Conservation (phyloP, 495 filamentous ascomycete genomes). For the Melanomma pulvis-pyrius region DNA sequence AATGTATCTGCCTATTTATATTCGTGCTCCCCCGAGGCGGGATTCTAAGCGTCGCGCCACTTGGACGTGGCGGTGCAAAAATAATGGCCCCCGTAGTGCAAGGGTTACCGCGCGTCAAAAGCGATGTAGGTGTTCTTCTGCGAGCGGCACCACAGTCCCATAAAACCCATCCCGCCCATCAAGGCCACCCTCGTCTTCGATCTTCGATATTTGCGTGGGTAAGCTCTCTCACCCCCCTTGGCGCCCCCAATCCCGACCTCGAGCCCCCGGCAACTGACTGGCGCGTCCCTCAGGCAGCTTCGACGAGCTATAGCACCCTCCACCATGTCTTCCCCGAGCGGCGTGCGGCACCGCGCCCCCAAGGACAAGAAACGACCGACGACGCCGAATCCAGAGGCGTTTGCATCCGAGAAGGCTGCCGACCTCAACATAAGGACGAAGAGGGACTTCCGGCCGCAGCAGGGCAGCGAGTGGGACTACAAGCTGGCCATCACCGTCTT, state of each 20-base stretch:
- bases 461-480: slow-evolving; percentile 75
- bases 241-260: not conserved
- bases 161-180: not conserved
- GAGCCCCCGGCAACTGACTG: not conserved
- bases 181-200: not conserved
- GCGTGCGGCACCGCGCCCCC: slow-evolving; percentile 41
- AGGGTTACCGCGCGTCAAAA: not conserved
- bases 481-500: slow-evolving; percentile 76
- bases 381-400: slow-evolving; percentile 37
- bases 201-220: slow-evolving; percentile 5
- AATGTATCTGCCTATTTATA: not conserved
- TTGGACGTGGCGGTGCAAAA: not conserved
- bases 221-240: not conserved
- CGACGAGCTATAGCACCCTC: slow-evolving; percentile 20
- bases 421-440: slow-evolving; percentile 40
- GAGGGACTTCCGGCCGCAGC: slow-evolving; percentile 32
- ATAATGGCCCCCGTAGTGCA: not conserved
- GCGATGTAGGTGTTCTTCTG: not conserved
- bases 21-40: not conserved
- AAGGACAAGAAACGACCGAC: slow-evolving; percentile 42
- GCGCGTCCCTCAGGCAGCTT: slow-evolving; percentile 17
- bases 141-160: not conserved
- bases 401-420: slow-evolving; percentile 19
- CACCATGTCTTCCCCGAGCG: slow-evolving; percentile 41
- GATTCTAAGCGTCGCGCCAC: not conserved